Percentiles rank a stretch among this genome's conserved stretches.
phyloP scores from a whole-genome alignment of 257 asterid species.

The Oldenlandia corymbosa region DNA sequence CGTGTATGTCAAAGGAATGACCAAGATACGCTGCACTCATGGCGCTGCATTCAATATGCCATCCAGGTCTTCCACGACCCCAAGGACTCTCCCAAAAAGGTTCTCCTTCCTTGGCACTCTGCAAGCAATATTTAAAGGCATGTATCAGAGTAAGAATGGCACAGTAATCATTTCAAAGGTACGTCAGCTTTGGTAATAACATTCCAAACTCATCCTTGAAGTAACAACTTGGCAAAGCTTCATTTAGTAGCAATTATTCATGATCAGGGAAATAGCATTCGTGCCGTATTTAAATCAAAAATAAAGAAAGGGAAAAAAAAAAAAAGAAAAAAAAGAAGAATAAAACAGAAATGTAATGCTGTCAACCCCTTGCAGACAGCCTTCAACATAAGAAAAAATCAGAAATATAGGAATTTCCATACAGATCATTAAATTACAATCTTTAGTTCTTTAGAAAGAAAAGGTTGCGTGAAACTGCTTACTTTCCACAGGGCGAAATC shows the following conservation, averaged over 20 bases:
- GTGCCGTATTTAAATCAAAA: no score
- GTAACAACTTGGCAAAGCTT: background rate
- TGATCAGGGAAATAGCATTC: background rate
- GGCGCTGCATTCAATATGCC: slow-evolving; percentile 99
- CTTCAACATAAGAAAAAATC: background rate
- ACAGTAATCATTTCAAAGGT: background rate
- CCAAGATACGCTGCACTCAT: slow-evolving; percentile 95
- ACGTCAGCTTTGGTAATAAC: background rate
- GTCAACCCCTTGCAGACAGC: no score
- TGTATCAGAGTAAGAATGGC: background rate
- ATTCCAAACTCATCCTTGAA: background rate
- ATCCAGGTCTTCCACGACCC: slow-evolving; percentile 99
- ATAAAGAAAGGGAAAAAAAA: no score
- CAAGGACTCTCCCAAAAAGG: slow-evolving; percentile 99
- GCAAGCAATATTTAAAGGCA: slow-evolving; percentile 21
- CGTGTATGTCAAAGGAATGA: slow-evolving; percentile 86
- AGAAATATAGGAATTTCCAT: slow-evolving; percentile 1
- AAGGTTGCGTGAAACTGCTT: slow-evolving; percentile 24
- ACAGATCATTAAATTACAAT: background rate
- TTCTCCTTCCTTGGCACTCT: slow-evolving; percentile 99
- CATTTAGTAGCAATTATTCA: background rate
- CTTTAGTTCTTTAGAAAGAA: background rate
- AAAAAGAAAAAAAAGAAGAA: no score
- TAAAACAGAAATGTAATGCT: no score
- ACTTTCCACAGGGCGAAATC: slow-evolving; percentile 99